These are phyloP conservation scores for Botryotinia narcissicola DNA, from an alignment of 2,329 filamentous ascomycete species.

Conservation along the genomic window DNA sequence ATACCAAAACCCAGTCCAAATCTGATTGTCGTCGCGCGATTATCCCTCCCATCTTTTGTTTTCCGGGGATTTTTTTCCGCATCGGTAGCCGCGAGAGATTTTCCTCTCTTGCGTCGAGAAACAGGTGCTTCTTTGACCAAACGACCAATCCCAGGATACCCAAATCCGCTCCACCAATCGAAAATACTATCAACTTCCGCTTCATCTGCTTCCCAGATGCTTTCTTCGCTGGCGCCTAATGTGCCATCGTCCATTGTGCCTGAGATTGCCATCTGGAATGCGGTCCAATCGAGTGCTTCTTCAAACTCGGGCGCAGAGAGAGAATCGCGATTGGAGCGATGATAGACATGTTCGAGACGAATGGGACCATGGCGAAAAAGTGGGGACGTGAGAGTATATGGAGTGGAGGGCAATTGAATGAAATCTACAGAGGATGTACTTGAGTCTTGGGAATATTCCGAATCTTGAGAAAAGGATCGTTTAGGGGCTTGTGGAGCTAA, in stretches of 20 bases:
- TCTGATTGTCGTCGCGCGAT: not conserved
- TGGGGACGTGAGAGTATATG: slow-evolving; percentile 50
- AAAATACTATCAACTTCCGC: slow-evolving; percentile 29
- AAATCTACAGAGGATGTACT: slow-evolving; percentile 30
- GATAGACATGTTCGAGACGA: slow-evolving; percentile 46
- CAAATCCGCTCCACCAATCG: slow-evolving; percentile 31
- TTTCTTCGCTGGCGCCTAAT: slow-evolving; percentile 20
- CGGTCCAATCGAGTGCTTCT: slow-evolving; percentile 59
- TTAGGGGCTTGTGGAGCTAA: slow-evolving; percentile 2
- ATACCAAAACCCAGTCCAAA: not conserved
- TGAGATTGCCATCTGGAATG: slow-evolving; percentile 63
- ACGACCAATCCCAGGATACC: slow-evolving; percentile 26
- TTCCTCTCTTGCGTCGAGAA: slow-evolving; percentile 14
- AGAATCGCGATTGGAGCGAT: slow-evolving; percentile 39
- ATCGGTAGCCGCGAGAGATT: not conserved
- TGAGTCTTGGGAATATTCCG: slow-evolving; percentile 14
- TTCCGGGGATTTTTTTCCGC: not conserved
- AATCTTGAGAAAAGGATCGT: slow-evolving; percentile 18
- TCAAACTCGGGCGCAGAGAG: slow-evolving; percentile 37
- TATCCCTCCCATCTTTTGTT: not conserved
- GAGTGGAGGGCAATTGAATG: slow-evolving; percentile 43
- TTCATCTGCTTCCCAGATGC: slow-evolving; percentile 26
- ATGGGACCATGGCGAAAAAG: slow-evolving; percentile 56
- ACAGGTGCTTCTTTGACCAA: slow-evolving; percentile 21
- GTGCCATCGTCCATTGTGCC: slow-evolving; percentile 53